Conservation (phyloP, 1,284 basidiomycete species). For the Cryptococcus depauperatus region DNA sequence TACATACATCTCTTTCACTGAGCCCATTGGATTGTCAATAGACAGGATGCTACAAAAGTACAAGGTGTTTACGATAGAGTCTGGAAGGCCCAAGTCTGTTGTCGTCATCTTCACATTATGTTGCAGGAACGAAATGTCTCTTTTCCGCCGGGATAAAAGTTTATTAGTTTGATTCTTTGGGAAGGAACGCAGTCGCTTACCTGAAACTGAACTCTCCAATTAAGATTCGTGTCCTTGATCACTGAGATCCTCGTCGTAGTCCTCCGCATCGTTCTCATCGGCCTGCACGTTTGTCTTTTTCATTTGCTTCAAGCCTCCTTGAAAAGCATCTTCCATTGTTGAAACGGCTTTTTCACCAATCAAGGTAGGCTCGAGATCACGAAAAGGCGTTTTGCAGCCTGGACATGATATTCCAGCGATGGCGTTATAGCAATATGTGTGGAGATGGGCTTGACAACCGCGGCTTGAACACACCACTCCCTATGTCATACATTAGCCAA, state of each 20-base stretch:
- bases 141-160: too few species aligned
- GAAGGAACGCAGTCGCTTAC: too few species aligned
- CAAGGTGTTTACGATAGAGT: too few species aligned
- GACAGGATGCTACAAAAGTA: too few species aligned
- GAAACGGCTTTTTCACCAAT: slow-evolving; percentile 37
- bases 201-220: too few species aligned
- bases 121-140: too few species aligned
- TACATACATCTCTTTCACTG: too few species aligned
- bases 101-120: too few species aligned
- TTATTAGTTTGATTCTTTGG: too few species aligned
- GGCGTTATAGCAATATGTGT: slow-evolving; percentile 31
- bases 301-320: slow-evolving; percentile 8
- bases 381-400: slow-evolving; percentile 20
- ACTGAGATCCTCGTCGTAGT: slow-evolving; percentile 15
- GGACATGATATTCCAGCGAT: slow-evolving; percentile 9
- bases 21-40: too few species aligned
- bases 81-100: too few species aligned
- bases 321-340: slow-evolving; percentile 24
- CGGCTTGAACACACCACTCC: slow-evolving; percentile 26
- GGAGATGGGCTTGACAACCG: slow-evolving; percentile 31
- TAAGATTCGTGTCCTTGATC: too few species aligned
- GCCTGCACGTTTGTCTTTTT: slow-evolving; percentile 11
- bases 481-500: slow-evolving; percentile 11
- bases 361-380: slow-evolving; percentile 9
- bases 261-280: slow-evolving; percentile 9